phyloP scores from a whole-genome alignment of 768 basidiomycete genomes.

The Podaxis sp. region DNA sequence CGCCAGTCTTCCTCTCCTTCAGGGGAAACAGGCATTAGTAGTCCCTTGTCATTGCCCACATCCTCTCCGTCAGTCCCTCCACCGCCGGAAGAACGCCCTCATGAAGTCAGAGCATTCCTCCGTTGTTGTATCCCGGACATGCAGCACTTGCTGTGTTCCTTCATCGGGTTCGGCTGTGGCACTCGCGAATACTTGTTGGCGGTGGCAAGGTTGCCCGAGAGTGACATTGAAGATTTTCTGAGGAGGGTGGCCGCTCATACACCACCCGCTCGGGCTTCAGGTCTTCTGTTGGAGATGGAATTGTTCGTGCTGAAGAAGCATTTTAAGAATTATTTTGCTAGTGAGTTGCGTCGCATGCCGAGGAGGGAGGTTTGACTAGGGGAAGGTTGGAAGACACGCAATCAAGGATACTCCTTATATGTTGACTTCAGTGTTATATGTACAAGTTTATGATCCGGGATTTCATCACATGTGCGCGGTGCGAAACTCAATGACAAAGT shows the following conservation, averaged over 20 bases:
- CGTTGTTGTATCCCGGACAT: slow-evolving; percentile 6
- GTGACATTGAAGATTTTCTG: slow-evolving; percentile 10
- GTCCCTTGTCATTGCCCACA: too few relatives aligned
- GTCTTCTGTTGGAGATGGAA: background rate
- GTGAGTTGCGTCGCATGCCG: background rate
- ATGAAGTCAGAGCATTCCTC: slow-evolving; percentile 3
- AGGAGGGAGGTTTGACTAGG: background rate
- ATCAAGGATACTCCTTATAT: too few relatives aligned
- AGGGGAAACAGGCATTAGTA: too few relatives aligned
- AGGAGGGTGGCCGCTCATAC: background rate
- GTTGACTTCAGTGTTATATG: too few relatives aligned
- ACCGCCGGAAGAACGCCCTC: background rate
- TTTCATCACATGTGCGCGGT: too few relatives aligned
- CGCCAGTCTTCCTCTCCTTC: too few relatives aligned
- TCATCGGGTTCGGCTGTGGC: background rate
- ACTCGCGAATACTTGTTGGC: background rate
- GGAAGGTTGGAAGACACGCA: too few relatives aligned
- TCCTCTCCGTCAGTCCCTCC: too few relatives aligned
- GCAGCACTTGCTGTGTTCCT: background rate
- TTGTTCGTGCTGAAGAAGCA: background rate
- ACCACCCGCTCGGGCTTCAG: background rate
- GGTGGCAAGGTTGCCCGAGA: background rate
- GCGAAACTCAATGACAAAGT: too few relatives aligned
- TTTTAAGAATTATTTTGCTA: background rate
- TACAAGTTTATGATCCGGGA: too few relatives aligned